Conservation (phyloP, 805 yeast genomes). For the Suhomyces prunicola region DNA sequence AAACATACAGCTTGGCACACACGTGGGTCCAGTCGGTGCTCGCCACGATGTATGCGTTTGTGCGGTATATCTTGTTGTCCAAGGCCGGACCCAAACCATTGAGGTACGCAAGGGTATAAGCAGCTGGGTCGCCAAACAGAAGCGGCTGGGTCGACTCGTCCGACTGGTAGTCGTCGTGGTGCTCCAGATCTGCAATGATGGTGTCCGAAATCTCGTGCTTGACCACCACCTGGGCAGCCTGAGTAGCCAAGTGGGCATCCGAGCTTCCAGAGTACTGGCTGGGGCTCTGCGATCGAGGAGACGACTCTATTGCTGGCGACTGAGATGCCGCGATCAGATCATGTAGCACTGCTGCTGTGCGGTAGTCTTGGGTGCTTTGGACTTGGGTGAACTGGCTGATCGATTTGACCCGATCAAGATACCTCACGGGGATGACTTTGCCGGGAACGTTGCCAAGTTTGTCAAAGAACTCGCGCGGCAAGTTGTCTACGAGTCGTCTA, state of each 20-base stretch:
- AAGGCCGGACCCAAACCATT: not conserved
- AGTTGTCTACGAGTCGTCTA: not conserved
- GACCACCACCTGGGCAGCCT: not conserved
- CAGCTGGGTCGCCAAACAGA: not conserved
- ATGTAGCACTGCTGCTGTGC: not conserved
- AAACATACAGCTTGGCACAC: slow-evolving; percentile 26
- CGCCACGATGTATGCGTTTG: slow-evolving; percentile 20
- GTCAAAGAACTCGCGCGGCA: slow-evolving; percentile 3
- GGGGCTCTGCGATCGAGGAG: not conserved
- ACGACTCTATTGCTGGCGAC: not conserved
- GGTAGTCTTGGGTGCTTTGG: not conserved
- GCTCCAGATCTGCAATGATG: not conserved
- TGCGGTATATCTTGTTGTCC: slow-evolving; percentile 12
- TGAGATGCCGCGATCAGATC: not conserved
- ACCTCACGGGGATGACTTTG: not conserved
- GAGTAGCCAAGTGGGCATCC: not conserved
- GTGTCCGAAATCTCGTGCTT: not conserved
- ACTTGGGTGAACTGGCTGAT: not conserved
- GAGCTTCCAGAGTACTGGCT: not conserved
- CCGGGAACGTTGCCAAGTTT: not conserved
- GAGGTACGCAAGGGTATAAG: slow-evolving; percentile 1
- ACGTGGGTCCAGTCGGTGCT: slow-evolving; percentile 20
- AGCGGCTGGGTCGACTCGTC: not conserved
- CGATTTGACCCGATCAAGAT: not conserved
- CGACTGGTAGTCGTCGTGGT: not conserved